A percentile compares a stretch with the other conserved stretches of the same genome.
phyloP scores from a whole-genome alignment of 2,329 filamentous ascomycete genomes.

The Talaromyces sp. region DNA sequence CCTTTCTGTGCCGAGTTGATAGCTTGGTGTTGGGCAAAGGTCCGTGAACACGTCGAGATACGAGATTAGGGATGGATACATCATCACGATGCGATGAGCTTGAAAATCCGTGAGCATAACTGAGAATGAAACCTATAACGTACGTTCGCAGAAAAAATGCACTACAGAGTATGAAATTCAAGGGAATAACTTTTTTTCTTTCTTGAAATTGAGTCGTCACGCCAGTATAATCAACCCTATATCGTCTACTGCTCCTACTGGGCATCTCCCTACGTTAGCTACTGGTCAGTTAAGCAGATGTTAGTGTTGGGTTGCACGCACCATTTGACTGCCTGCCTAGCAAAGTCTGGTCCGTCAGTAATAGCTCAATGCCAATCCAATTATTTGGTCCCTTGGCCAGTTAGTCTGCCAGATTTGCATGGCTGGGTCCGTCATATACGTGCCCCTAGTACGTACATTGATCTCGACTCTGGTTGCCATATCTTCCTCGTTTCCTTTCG shows the following conservation, averaged over 20 bases:
- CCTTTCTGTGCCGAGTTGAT: background rate
- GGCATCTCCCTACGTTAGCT: background rate
- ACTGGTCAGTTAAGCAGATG: background rate
- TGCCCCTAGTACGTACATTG: background rate
- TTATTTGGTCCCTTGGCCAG: background rate
- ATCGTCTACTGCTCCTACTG: background rate
- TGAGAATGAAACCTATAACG: background rate
- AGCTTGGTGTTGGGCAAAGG: background rate
- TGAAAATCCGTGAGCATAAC: background rate
- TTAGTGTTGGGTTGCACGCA: background rate
- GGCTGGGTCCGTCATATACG: background rate
- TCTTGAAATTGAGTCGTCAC: background rate
- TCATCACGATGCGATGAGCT: background rate
- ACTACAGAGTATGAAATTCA: too few relatives aligned
- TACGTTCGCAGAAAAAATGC: background rate
- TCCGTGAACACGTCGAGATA: background rate
- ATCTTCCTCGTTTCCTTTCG: conserved; percentile 19
- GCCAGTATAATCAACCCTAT: background rate
- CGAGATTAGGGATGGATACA: background rate
- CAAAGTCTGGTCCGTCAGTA: background rate
- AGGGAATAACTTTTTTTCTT: too few relatives aligned
- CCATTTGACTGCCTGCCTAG: background rate
- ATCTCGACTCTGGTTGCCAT: conserved; percentile 7
- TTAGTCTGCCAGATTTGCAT: background rate
- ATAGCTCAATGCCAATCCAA: background rate